phyloP scores from a whole-genome alignment of 345 rosid species.

The Brassica carinata region DNA sequence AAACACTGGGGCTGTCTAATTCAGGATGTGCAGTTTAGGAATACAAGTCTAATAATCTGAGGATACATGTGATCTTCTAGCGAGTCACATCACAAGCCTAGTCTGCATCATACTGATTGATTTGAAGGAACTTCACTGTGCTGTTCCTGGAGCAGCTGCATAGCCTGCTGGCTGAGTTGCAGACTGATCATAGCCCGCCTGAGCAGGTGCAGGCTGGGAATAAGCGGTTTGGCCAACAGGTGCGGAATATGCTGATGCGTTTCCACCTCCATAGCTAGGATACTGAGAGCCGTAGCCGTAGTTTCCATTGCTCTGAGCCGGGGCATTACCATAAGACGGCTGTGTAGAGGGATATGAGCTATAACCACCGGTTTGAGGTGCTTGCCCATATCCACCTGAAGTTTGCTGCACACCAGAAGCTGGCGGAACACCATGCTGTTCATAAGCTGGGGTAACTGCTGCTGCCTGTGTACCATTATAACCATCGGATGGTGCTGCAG shows the following conservation, averaged over 20 bases:
- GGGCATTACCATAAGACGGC: constrained; percentile 64
- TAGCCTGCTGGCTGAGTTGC: constrained; percentile 56
- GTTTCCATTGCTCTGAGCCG: constrained; percentile 50
- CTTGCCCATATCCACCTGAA: constrained; percentile 55
- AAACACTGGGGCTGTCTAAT: constrained; percentile 6
- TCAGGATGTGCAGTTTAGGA: constrained; percentile 14
- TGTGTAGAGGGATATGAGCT: constrained; percentile 56
- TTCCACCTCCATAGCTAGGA: constrained; percentile 54
- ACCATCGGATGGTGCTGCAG: constrained; percentile 60
- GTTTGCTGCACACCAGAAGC: constrained; percentile 42
- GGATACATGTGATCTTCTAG: constrained; percentile 18
- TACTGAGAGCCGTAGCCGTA: constrained; percentile 71
- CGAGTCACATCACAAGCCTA: constrained; percentile 56
- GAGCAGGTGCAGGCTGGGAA: constrained; percentile 60
- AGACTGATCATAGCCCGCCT: constrained; percentile 73
- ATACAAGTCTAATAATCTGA: constrained; percentile 30
- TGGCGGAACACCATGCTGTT: constrained; percentile 51
- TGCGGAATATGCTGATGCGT: constrained; percentile 49
- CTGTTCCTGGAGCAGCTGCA: constrained; percentile 56
- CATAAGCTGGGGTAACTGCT: constrained; percentile 46
- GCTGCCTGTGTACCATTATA: constrained; percentile 52
- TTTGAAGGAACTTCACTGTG: constrained; percentile 58
- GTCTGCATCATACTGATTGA: constrained; percentile 59
- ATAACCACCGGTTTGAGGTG: constrained; percentile 52
- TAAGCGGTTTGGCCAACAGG: constrained; percentile 54